Base-by-base conservation (phyloP, 2,329 filamentous ascomycete genomes). In the Trichoderma brevicompactum region DNA sequence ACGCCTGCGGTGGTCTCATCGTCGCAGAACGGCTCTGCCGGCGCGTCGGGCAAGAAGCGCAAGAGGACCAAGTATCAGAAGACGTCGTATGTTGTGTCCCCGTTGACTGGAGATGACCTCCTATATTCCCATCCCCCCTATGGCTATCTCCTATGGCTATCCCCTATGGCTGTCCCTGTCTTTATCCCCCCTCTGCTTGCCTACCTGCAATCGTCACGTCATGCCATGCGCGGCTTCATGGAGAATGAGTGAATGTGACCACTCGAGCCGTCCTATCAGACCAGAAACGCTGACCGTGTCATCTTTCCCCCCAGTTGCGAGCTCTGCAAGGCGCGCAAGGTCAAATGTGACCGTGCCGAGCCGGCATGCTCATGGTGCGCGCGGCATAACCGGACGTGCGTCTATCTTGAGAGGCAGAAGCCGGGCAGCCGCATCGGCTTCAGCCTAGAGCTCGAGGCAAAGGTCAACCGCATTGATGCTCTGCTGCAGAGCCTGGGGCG, bases 341-440 rank as follows among this genome's bases (percentile, higher is more conserved):
- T 81, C 32, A 80, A 80, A 68, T 81, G 79, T 70, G 83, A 87
- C 71, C 82, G 84, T 64, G 79, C 79, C 40, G 83, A 86, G 70
- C 84, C 84, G 2, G 83, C 83, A n/a, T 91, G 89, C 76, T 88
- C 88, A 23, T 91, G 89, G 89, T 92, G 89, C 74, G 78, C 85
- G 56, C 85, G 88, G 58, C 90, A 91, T 75, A 83, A 84, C 65
- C 85, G 89, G 68, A 70, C 81, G 48, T 91, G 89, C 73, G 86
- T 89, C 73, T 91, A 91, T 73, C 87, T 86, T 67, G 88, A 90
- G 71, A 82, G 89, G 48, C 90, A 90, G 78, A 91, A 90, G 74
- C 88, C 89, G 7, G 89, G 89, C 2, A 80, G 85, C 43, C 79
- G 85, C 36, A 84, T 87, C 70, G 87, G 86, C 50, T 88, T 88